Evolutionary conservation across 1,284 basidiomycete species (phyloP), one percentile per base, ranked within the genome.

Genomic region (Golubevia sp.): DNA sequence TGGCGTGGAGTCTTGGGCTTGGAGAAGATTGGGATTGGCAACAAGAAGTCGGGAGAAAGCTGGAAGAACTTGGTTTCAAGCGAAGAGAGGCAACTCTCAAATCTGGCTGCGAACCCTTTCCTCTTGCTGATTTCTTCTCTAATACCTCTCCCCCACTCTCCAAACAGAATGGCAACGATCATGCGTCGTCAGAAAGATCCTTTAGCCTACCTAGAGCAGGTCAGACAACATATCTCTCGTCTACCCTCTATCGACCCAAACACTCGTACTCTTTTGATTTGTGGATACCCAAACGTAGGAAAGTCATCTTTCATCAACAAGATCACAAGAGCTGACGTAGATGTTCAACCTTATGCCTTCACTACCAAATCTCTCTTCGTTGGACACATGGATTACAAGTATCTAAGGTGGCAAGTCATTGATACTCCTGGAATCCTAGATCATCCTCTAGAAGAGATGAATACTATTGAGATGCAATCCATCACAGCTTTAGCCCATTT

Each of bases 321-420:
- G 67, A 74, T 83, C 64, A 82, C 77, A 24, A 70, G 77, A 24
- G 79, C 80, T 13, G 80, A 83, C 30, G 80, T 83, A 50, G 79
- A 83, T 52, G 80, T 83, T 58, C 79, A 83, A 67, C 80, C 80
- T 0, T 83, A 83, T 51, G 80, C 80, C 5, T 83, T 83, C 62
- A 83, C 80, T 21, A 83, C 80, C 59, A 83, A 82, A 68, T 82
- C 79, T 38, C 76, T 83, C 61, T 83, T 83, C 24, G 80, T 82
- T 30, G 80, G 80, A 50, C 80, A 83, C 61, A 83, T 83, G 80
- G 80, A 83, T 64, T 83, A 83, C 71, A 83, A 82, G 64, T 83
- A 83, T 63, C 74, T 82, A 56, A 77, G 79, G 49, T 82, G 79
- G 80, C 80, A 82, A 60, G 79, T 83, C 53, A 77, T 83, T 54